Evolutionary conservation across 2,329 filamentous ascomycete genomes (phyloP).

Genomic region (Pyrenophora teres): DNA sequence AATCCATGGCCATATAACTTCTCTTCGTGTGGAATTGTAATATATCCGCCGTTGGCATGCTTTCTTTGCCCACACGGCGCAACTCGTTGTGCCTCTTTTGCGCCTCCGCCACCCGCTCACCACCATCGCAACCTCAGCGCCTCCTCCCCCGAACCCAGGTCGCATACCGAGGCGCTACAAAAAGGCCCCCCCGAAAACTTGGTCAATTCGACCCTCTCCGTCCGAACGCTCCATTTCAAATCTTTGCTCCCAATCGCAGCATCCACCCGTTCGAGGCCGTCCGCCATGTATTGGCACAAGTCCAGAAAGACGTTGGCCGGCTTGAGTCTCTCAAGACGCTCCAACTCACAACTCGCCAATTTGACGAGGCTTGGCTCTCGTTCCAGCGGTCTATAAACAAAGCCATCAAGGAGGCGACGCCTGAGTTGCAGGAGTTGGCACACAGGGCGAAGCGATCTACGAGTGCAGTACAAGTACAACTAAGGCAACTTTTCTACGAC

Average conservation of each 20-base stretch:
- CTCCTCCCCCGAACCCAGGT: constrained; percentile 35
- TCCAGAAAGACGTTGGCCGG: constrained; percentile 21
- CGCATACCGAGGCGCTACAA: constrained; percentile 15
- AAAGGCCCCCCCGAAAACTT: not conserved
- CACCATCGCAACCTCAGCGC: constrained; percentile 26
- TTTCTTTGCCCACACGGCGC: constrained; percentile 31
- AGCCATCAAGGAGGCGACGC: constrained; percentile 27
- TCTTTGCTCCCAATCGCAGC: not conserved
- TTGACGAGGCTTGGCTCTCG: constrained; percentile 33
- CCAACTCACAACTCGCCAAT: constrained; percentile 27
- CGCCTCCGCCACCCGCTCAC: constrained; percentile 39
- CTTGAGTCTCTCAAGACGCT: constrained; percentile 34
- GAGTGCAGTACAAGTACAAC: constrained; percentile 53
- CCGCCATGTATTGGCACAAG: constrained; percentile 16
- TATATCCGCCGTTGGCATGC: constrained; percentile 29
- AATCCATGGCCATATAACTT: not conserved
- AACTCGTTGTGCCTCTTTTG: constrained; percentile 50
- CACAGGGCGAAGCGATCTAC: constrained; percentile 18
- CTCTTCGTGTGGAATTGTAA: not conserved
- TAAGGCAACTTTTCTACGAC: constrained; percentile 69
- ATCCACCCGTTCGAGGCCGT: constrained; percentile 4
- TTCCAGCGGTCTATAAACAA: constrained; percentile 29
- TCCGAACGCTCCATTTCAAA: not conserved
- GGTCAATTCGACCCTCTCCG: not conserved
- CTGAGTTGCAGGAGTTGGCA: constrained; percentile 23